Evolutionary conservation across 2,329 filamentous ascomycete species (phyloP), one percentile per base, ranked within the genome.

Genomic region (Colletotrichum zoysiae): DNA sequence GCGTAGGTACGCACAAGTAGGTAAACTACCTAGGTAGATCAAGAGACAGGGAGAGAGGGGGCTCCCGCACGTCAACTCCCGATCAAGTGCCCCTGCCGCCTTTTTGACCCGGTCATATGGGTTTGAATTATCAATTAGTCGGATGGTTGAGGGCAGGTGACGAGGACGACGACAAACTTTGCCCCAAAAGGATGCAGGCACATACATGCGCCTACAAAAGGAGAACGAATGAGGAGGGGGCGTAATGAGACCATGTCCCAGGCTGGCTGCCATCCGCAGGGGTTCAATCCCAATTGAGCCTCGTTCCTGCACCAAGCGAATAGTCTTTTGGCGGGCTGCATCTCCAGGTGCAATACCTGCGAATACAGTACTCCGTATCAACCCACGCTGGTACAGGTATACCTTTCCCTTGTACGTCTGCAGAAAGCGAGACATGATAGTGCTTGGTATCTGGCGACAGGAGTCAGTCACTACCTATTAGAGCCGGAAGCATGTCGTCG

Each of bases 271-370:
- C 57, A 57, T 8, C 18, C 50, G 60, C 65, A 72, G 66, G 69
- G 70, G 65, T 60, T 68, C 55, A 48, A 56, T 38, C 65, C 65
- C 53, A 48, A 72, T 70, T 35, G 70, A 65, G 70, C 64, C 59
- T 69, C 48, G 59, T 42, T 55, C 53, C 65, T 72, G 70, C 70
- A 72, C 65, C 58, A 69, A 70, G 61, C 33, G 48, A 64, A 72
- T 72, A 65, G 70, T 72, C 38, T 57, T 38, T 59, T 38, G 40
- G 64, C 46, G 67, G 26, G 20, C 53, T 57, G 35, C 20, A 46
- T 40, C 53, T 30, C 60, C 23, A 65, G 20, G 23, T 53, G 46
- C 50, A 14, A 42, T 57, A 35, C 26, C 38, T 38, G 23, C 4
- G 30, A 30, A 30, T 30, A 30, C 30, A 30, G 30, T 30, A 30